These are phyloP conservation scores for Mycotypha africana DNA, from an alignment of 371 early-diverging fungal species.

Conservation along the genomic window DNA sequence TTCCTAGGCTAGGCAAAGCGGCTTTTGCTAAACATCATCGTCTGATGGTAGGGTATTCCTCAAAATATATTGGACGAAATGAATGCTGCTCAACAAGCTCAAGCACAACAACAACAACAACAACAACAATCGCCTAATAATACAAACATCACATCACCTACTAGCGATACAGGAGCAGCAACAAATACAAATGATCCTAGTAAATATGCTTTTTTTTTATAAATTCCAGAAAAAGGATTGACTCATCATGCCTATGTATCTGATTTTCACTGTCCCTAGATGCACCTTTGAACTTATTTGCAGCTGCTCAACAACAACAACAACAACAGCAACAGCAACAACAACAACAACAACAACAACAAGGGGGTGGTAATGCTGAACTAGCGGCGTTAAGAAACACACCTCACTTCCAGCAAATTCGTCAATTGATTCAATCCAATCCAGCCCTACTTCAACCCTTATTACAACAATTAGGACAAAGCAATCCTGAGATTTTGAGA, in stretches of 20 bases:
- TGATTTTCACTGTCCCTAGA: constrained; percentile 17
- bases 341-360: constrained; percentile 38
- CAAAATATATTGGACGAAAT: constrained; percentile 31
- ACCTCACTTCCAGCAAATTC: constrained; percentile 90
- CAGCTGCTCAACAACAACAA: constrained; percentile 47
- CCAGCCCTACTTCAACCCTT: constrained; percentile 87
- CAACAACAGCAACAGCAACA: constrained; percentile 32
- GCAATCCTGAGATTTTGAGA: constrained; percentile 84
- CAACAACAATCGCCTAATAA: constrained; percentile 14
- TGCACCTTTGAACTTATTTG: constrained; percentile 49
- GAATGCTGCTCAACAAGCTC: constrained; percentile 11
- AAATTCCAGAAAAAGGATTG: constrained; percentile 6
- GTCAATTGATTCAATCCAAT: constrained; percentile 81
- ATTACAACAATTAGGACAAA: constrained; percentile 75
- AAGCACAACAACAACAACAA: constrained; percentile 7
- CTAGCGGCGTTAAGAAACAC: constrained; percentile 65
- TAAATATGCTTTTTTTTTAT: too few species aligned
- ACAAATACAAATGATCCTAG: constrained; percentile 15
- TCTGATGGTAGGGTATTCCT: constrained; percentile 45
- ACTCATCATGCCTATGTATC: too few species aligned
- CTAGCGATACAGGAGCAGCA: constrained; percentile 27
- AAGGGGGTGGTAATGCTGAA: constrained; percentile 22
- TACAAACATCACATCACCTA: constrained; percentile 24
- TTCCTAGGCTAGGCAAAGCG: too few species aligned
- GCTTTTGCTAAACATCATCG: too few species aligned